These are phyloP conservation scores for Fusarium sublunatum DNA, from an alignment of 2,329 filamentous ascomycete genomes.

Conservation along the genomic window DNA sequence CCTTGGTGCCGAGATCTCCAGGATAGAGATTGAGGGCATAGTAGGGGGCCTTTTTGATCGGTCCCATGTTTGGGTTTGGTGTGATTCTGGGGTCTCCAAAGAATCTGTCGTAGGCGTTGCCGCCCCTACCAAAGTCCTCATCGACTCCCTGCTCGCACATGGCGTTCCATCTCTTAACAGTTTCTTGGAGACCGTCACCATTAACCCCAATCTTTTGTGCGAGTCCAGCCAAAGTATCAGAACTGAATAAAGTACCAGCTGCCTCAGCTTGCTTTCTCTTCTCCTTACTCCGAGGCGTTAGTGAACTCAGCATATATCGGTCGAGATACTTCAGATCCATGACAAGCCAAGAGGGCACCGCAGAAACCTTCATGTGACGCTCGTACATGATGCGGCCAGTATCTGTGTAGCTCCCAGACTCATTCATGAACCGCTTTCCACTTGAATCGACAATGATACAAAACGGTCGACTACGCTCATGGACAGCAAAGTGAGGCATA, in stretches of 20 bases:
- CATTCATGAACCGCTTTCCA: slow-evolving; percentile 1
- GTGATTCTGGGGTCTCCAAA: not conserved
- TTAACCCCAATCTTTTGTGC: slow-evolving; percentile 4
- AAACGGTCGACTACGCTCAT: too few species aligned
- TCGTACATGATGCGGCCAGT: slow-evolving; percentile 1
- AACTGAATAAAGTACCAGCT: too few species aligned
- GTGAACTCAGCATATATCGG: slow-evolving; percentile 1
- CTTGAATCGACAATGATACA: slow-evolving; percentile 1
- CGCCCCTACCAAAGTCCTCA: not conserved
- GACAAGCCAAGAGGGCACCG: slow-evolving; percentile 2
- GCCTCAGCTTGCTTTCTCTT: too few species aligned
- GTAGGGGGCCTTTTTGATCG: slow-evolving; percentile 11
- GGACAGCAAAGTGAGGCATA: too few species aligned
- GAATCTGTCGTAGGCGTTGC: not conserved
- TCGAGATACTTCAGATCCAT: not conserved
- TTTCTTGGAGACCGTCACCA: not conserved
- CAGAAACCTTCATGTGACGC: not conserved
- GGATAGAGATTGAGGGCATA: slow-evolving; percentile 50
- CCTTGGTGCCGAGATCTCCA: slow-evolving; percentile 54
- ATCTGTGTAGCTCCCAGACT: not conserved
- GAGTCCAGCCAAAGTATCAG: not conserved
- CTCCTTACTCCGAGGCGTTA: not conserved
- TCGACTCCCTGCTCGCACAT: not conserved
- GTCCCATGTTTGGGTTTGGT: slow-evolving; percentile 3
- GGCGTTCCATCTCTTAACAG: not conserved